Percentiles rank a stretch among this genome's conserved stretches.
phyloP scores from a whole-genome alignment of 2,329 filamentous ascomycete species.

The Trichoderma endophyticum region DNA sequence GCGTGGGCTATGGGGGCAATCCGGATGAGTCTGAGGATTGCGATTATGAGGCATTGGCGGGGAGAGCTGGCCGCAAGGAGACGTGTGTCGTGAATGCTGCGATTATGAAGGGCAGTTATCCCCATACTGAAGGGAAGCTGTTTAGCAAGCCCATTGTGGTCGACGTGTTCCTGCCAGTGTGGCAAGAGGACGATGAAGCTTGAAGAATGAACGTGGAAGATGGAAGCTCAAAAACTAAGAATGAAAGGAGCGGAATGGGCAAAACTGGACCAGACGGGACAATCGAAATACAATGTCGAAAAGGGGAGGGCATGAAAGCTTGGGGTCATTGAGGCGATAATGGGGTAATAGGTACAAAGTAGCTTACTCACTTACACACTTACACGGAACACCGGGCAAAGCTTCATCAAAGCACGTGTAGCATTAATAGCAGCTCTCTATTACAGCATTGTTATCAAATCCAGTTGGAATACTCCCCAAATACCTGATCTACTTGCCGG shows the following conservation, averaged over 20 bases:
- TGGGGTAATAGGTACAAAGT: neutral
- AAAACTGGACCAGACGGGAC: neutral
- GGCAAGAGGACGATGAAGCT: constrained; percentile 22
- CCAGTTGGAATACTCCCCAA: neutral
- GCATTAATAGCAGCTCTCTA: neutral
- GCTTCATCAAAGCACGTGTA: neutral
- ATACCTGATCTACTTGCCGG: neutral
- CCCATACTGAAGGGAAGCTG: constrained; percentile 57
- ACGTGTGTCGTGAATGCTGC: constrained; percentile 80
- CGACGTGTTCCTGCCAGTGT: constrained; percentile 68
- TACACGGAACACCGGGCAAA: neutral
- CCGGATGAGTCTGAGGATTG: constrained; percentile 39
- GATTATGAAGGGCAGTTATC: constrained; percentile 66
- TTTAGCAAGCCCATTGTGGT: constrained; percentile 83
- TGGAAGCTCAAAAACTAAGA: neutral
- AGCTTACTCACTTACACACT: neutral
- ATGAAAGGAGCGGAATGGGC: neutral
- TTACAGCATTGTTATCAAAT: neutral
- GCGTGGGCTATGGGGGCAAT: constrained; percentile 23
- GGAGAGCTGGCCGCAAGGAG: constrained; percentile 53
- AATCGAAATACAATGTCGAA: neutral
- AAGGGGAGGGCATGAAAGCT: neutral
- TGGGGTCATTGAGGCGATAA: neutral
- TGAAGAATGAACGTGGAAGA: neutral
- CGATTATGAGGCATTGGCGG: constrained; percentile 40